These are phyloP conservation scores for Cryptosporidium canis DNA, from an alignment of 169 alveolate species.

Conservation along the genomic window DNA sequence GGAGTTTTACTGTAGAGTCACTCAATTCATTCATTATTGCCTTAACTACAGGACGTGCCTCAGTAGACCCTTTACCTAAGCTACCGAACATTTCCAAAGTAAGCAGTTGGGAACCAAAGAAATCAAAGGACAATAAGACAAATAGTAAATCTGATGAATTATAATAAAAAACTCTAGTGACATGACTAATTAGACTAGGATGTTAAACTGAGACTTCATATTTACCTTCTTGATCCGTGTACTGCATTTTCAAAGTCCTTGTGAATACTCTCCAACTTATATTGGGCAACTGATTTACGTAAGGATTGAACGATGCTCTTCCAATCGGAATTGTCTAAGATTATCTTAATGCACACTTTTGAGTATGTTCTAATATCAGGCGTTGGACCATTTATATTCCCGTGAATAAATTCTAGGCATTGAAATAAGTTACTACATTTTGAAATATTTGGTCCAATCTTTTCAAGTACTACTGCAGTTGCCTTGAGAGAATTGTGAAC, in stretches of 20 bases:
- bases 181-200: neutral
- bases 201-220: neutral
- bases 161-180: neutral
- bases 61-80: conserved; percentile 60
- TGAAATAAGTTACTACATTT: conserved; percentile 37
- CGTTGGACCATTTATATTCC: conserved; percentile 58
- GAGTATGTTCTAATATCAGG: conserved; percentile 64
- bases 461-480: conserved; percentile 46
- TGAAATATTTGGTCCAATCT: conserved; percentile 38
- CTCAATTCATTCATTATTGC: conserved; percentile 53
- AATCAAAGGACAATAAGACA: neutral
- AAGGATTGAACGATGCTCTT: conserved; percentile 10
- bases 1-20: conserved; percentile 68
- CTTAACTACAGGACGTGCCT: conserved; percentile 53
- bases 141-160: conserved; percentile 18
- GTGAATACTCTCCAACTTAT: conserved; percentile 18
- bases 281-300: conserved; percentile 57
- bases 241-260: conserved; percentile 53
- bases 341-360: conserved; percentile 22
- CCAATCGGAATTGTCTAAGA: conserved; percentile 42
- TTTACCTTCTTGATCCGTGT: neutral
- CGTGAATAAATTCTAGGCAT: conserved; percentile 63
- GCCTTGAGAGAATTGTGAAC: conserved; percentile 30
- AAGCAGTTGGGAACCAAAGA: conserved; percentile 19
- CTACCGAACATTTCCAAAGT: conserved; percentile 27